Base-by-base conservation (phyloP, 495 filamentous ascomycete species). In the Sabuloglossum arenarium region DNA sequence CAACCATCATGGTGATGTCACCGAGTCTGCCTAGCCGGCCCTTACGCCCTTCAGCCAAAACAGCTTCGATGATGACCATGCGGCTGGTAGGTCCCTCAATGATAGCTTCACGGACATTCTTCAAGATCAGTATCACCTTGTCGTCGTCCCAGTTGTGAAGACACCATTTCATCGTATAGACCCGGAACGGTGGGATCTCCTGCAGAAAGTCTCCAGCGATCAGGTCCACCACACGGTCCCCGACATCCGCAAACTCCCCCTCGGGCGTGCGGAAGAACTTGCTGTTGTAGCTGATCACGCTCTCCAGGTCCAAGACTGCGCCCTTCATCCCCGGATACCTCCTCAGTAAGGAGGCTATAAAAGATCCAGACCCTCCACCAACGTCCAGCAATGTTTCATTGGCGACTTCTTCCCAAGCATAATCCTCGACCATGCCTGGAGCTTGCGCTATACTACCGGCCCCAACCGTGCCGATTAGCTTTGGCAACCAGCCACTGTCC, bases 381-480 rank as follows among this genome's bases (percentile, higher is more conserved):
- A 65, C 43, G 55, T 65, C 63, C 1, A 61, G 19, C 2, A 67
- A 53, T 3, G 46, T 53, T 3, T 16, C 37, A 8, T 16, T 58
- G 24, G 42, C 57, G 37, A 57, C 56, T 56, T 63, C 62, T 9
- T 61, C 58, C 66, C 65, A 69, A 1, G 61, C 62, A 54, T 67
- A 69, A 52, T 67, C 65, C 25, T 53, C 60, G 6, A 69, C 28
- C 23, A 68, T 65, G 14, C 67, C 67, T 1, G 67, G 66, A 1
- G 61, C 64, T 56, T 63, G 59, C 0, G 66, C 67, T 8, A 58
- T 58, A 0, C 64, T 64, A 45, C 65, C 66, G 6, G 58, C 64
- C 19, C 66, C 55, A 16, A 70, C 46, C 1, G 67, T 65, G 21
- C 31, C 53, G 49, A 68, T 66, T 30, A 70, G 59, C 25, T 60